Conservation (phyloP, 306 rosid genomes). For the Trifolium subterraneum region DNA sequence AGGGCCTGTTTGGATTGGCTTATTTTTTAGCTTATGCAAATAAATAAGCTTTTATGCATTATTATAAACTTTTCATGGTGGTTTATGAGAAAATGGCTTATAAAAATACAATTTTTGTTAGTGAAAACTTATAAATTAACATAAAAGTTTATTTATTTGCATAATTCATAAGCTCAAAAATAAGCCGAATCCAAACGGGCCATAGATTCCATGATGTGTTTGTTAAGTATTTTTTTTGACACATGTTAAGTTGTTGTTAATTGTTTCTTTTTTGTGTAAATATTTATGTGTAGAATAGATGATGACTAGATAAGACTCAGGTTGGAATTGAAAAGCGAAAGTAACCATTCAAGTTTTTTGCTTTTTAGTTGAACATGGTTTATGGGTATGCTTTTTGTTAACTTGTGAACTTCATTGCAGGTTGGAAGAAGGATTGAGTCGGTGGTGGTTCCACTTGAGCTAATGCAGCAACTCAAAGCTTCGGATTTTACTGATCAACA, state of each 20-base stretch:
- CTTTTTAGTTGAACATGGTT: slow-evolving; percentile 15
- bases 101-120: too few species aligned
- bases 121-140: too few species aligned
- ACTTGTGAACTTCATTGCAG: slow-evolving; percentile 52
- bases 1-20: too few species aligned
- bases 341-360: background rate
- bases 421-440: slow-evolving; percentile 95
- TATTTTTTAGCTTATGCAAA: too few species aligned
- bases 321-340: slow-evolving; percentile 25
- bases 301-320: background rate
- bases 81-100: too few species aligned
- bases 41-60: too few species aligned
- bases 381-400: slow-evolving; percentile 17
- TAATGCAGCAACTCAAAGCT: slow-evolving; percentile 90
- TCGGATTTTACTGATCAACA: slow-evolving; percentile 86
- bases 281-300: slow-evolving; percentile 16
- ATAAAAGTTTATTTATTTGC: too few species aligned
- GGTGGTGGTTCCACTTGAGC: slow-evolving; percentile 92
- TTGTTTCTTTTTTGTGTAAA: background rate
- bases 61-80: too few species aligned
- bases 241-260: background rate
- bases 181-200: too few species aligned
- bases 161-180: too few species aligned
- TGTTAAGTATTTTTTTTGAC: too few species aligned
- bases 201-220: slow-evolving; percentile 5